A percentile compares a stretch with the other conserved stretches of the same genome.
Conservation (phyloP, 495 filamentous ascomycete species). For the Schizothecium vesticola region DNA sequence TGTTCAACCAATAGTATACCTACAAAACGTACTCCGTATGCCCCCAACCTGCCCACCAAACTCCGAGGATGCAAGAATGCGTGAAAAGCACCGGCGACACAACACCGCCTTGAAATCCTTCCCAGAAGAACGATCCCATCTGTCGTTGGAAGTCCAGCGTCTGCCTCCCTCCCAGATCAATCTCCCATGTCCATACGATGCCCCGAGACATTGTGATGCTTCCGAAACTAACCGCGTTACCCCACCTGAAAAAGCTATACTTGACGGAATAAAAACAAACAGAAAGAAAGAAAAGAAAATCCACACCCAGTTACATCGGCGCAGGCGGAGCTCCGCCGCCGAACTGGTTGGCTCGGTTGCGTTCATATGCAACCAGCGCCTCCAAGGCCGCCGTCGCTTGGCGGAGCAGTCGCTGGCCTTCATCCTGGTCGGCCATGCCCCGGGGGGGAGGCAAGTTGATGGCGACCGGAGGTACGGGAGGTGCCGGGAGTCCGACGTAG, state of each 20-base stretch:
- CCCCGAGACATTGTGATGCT: not conserved
- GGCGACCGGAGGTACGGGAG: not conserved
- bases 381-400: not conserved
- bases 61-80: not conserved
- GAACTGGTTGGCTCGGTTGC: not conserved
- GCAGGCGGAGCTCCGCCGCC: not conserved
- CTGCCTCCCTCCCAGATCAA: not conserved
- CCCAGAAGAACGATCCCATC: not conserved
- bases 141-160: not conserved
- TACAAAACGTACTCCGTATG: not conserved
- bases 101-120: not conserved
- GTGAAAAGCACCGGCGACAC: not conserved
- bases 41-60: not conserved
- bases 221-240: not conserved
- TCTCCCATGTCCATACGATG: not conserved
- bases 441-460: not conserved
- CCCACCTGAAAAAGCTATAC: not conserved
- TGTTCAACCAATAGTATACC: not conserved
- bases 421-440: not conserved
- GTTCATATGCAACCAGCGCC: not conserved
- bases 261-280: not conserved
- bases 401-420: not conserved
- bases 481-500: not conserved
- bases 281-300: not conserved
- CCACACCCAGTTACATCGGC: not conserved